Conservation (phyloP, 1,284 basidiomycete species). For the Cryptococcus sp. region DNA sequence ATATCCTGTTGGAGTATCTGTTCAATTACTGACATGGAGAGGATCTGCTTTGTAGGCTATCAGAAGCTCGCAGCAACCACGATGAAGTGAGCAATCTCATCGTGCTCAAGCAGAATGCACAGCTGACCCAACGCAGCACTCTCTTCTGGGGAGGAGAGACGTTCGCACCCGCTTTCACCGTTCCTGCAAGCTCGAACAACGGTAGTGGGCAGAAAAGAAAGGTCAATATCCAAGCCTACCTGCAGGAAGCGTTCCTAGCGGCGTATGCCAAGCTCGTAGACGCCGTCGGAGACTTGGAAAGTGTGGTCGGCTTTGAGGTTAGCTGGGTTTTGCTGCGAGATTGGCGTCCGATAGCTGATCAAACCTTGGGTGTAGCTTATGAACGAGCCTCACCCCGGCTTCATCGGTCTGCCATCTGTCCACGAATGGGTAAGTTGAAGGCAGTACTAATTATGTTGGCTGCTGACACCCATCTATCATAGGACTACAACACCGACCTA, state of each 20-base stretch:
- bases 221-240: conserved; percentile 73
- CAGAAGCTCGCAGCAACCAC: conserved; percentile 84
- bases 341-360: background rate
- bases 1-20: conserved; percentile 18
- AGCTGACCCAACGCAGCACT: conserved; percentile 56
- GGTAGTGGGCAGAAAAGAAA: conserved; percentile 50
- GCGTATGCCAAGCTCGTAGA: conserved; percentile 73
- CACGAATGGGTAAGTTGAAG: conserved; percentile 64
- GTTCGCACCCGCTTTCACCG: conserved; percentile 72
- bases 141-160: conserved; percentile 88
- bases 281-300: conserved; percentile 70
- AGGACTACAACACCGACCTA: conserved; percentile 87
- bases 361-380: conserved; percentile 63
- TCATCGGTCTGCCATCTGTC: conserved; percentile 77
- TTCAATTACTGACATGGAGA: background rate
- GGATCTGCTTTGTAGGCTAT: conserved; percentile 60
- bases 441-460: background rate
- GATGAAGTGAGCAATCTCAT: conserved; percentile 68
- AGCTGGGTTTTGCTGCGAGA: conserved; percentile 12
- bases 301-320: conserved; percentile 87
- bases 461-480: background rate
- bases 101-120: no score
- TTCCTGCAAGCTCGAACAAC: conserved; percentile 55
- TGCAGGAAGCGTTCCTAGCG: conserved; percentile 79
- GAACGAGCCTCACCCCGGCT: conserved; percentile 96